These are phyloP conservation scores for Coemansia sp. DNA, from an alignment of 192 early-diverging fungal species.

Conservation along the genomic window DNA sequence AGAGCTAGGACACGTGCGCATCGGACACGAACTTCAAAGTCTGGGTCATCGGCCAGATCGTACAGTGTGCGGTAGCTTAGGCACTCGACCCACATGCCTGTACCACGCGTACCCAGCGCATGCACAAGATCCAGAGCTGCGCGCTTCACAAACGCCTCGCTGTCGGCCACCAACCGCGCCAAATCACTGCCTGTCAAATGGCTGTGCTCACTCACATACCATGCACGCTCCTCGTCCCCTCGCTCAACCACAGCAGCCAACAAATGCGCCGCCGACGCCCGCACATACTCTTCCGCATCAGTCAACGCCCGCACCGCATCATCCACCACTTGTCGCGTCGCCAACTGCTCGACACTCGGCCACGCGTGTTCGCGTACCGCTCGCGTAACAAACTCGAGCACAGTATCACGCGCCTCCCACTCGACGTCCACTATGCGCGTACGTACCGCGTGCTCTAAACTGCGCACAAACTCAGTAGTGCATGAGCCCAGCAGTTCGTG, in stretches of 20 bases:
- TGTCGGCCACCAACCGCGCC: conserved; percentile 22
- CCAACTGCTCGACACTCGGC: not conserved
- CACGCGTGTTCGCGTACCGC: not conserved
- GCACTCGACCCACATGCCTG: conserved; percentile 21
- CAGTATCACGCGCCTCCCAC: conserved; percentile 49
- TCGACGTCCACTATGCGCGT: conserved; percentile 37
- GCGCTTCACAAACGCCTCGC: conserved; percentile 50
- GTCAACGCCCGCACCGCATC: conserved; percentile 20
- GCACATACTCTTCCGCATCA: conserved; percentile 50
- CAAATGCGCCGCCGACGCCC: conserved; percentile 33
- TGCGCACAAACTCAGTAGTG: not conserved
- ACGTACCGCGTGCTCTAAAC: conserved; percentile 8
- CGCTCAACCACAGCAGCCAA: conserved; percentile 13
- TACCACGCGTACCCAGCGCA: conserved; percentile 4
- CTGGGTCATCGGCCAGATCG: conserved; percentile 28
- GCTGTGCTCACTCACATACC: not conserved
- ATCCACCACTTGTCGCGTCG: conserved; percentile 5
- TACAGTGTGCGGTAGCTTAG: conserved; percentile 18
- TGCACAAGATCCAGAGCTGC: conserved; percentile 33
- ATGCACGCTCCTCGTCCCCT: not conserved
- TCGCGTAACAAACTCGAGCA: conserved; percentile 29
- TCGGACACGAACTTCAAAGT: conserved; percentile 53
- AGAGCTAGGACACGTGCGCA: conserved; percentile 19
- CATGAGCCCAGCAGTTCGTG: conserved; percentile 9
- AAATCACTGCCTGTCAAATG: not conserved